Percentiles rank a stretch among this genome's conserved stretches.
phyloP scores from a whole-genome alignment of 192 early-diverging fungal genomes.

The Gigaspora rosea region DNA sequence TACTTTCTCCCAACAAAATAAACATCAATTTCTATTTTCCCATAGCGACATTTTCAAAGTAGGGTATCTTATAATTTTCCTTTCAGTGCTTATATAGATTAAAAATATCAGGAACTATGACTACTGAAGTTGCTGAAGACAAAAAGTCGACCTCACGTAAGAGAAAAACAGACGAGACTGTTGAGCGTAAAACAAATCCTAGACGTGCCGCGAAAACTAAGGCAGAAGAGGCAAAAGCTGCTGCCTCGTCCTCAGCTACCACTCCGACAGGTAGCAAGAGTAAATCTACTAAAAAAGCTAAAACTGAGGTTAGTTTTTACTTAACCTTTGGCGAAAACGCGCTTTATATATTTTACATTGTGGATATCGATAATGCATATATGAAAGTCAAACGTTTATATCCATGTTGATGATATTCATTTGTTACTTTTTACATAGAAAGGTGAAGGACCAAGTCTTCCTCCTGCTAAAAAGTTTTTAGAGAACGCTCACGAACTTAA shows the following conservation, averaged over 20 bases:
- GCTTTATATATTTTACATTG: background rate
- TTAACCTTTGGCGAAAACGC: conserved; percentile 7
- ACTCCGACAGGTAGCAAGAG: conserved; percentile 4
- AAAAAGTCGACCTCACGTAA: conserved; percentile 26
- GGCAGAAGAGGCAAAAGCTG: conserved; percentile 30
- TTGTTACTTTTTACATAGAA: conserved; percentile 10
- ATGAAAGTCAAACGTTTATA: background rate
- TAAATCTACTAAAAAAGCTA: conserved; percentile 26
- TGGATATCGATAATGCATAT: background rate
- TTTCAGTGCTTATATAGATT: background rate
- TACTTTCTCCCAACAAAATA: too few species aligned
- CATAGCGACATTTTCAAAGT: too few species aligned
- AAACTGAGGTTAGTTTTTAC: conserved; percentile 21
- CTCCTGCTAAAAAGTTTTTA: conserved; percentile 17
- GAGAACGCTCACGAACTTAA: conserved; percentile 21
- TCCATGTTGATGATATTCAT: background rate
- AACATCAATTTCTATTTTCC: too few species aligned
- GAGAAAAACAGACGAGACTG: conserved; percentile 18
- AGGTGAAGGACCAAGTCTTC: conserved; percentile 15
- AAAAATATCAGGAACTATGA: conserved; percentile 10
- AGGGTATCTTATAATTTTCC: too few species aligned
- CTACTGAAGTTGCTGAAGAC: conserved; percentile 11
- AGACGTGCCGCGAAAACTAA: conserved; percentile 35
- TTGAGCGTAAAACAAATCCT: conserved; percentile 31
- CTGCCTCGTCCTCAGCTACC: background rate